Base-by-base conservation (phyloP, 2,329 filamentous ascomycete genomes). In the Aspergillus sp. region DNA sequence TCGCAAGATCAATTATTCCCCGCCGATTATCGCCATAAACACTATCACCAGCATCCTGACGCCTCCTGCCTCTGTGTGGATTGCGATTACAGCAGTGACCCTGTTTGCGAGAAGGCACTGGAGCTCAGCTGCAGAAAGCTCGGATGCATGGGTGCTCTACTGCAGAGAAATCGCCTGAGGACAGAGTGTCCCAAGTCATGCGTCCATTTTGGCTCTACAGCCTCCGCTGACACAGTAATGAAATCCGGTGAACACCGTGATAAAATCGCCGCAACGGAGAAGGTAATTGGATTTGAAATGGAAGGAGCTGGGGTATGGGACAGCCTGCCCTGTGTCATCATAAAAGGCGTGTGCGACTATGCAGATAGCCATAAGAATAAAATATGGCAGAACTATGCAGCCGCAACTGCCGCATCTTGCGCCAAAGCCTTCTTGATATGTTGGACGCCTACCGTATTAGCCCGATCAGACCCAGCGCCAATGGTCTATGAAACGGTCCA, bases 301-400 rank as follows among this genome's bases (percentile, higher is more conserved):
- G 48, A 56, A 37, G 55, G 47, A 1, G 40, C 55, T 31, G 55
- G 55, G 6, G 27, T 47, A 8, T 52, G 47, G 39, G 48, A 52
- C 12, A 39, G 40, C 19, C 4, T 46, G 15, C 23, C 55, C 9
- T 45, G 55, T 12, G 3, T 58, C 2, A 40, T 58, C 6, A 54
- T 58, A 12, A 54, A 54, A 33, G 61, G 62, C 2, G 57, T 60
- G 6, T 62, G 54, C 27, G 61, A 62, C 45, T 65, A 65, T 50
- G 61, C 61, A 11, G 61, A 65, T 46, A 55, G 56, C 14, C 62
- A 63, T 23, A 63, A 64, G 51, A 62, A 58, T 31, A 60, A 64
- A 15, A 12, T n/a, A 2, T 64, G 61, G 63, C 61, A 62, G 19
- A 40, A 51, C 15, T 65, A 60, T 50, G 61, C 63, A 4, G 59